Evolutionary conservation across 2,329 filamentous ascomycete species (phyloP).

Genomic region (Aspergillus caelatus): DNA sequence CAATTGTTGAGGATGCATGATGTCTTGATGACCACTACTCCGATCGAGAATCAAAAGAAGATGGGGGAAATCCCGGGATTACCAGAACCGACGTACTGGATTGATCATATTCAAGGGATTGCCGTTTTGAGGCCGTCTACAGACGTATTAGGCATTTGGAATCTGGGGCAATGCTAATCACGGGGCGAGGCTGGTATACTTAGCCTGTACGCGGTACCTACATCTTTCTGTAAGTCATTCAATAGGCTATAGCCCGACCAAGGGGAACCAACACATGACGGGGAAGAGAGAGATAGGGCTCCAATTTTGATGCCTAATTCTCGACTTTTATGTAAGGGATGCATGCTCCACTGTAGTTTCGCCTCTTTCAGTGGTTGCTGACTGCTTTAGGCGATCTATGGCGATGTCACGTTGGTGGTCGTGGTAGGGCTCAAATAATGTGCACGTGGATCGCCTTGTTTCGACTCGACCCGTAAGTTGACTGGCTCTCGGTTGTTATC

Average conservation of each 20-base stretch:
- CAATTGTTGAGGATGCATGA: neutral
- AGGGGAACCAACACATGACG: neutral
- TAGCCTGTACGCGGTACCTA: neutral
- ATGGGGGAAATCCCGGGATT: neutral
- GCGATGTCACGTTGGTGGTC: neutral
- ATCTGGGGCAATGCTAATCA: neutral
- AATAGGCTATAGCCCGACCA: neutral
- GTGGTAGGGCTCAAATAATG: neutral
- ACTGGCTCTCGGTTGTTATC: neutral
- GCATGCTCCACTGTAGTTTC: neutral
- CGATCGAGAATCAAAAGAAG: neutral
- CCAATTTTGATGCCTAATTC: neutral
- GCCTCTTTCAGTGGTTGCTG: neutral
- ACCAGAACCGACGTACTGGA: neutral
- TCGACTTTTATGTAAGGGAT: neutral
- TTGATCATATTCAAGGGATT: neutral
- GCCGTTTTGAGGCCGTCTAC: constrained; percentile 2
- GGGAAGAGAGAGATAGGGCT: neutral
- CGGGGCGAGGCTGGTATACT: neutral
- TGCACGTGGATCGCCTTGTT: neutral
- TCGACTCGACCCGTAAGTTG: neutral
- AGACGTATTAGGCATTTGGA: neutral
- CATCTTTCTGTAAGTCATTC: neutral
- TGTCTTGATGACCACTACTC: neutral
- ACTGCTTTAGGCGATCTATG: neutral